Conservation (phyloP, 306 rosid species). For the Lithocarpus polystachyus region DNA sequence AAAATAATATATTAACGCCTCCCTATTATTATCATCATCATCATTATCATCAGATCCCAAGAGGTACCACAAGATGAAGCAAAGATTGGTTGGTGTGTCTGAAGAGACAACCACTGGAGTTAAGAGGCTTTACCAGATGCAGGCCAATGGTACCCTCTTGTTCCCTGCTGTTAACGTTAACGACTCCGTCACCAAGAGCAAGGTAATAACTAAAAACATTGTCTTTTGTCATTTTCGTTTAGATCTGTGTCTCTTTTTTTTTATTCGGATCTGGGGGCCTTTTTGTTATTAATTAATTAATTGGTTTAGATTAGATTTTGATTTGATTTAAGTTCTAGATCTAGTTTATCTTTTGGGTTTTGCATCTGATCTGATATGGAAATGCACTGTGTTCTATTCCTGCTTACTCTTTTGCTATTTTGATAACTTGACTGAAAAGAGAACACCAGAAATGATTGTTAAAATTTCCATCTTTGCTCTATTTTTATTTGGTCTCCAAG, state of each 20-base stretch:
- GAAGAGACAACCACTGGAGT: constrained; percentile 99
- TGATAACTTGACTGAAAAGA: too few species aligned
- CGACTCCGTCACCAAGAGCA: constrained; percentile 98
- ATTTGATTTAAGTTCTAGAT: not conserved
- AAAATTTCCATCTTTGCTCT: too few species aligned
- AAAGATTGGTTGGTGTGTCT: constrained; percentile 80
- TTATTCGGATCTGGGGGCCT: too few species aligned
- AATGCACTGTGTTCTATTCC: not conserved
- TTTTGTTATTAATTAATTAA: too few species aligned
- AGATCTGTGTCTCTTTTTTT: too few species aligned
- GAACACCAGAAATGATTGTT: too few species aligned
- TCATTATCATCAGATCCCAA: constrained; percentile 82
- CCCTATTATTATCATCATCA: too few species aligned
- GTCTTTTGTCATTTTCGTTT: not conserved
- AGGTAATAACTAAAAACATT: constrained; percentile 39
- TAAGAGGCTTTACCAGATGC: constrained; percentile 98
- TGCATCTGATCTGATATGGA: not conserved
- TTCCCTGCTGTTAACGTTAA: constrained; percentile 96
- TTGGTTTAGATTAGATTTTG: too few species aligned
- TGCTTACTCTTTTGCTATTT: not conserved
- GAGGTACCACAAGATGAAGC: constrained; percentile 88
- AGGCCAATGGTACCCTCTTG: constrained; percentile 61
- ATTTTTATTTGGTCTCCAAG: too few species aligned
- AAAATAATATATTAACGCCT: too few species aligned
- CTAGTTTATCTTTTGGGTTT: not conserved